Percentiles rank a stretch among this genome's conserved stretches.
These are phyloP conservation scores for Phtheirospermum japonicum DNA, from an alignment of 257 asterid species.

Conservation along the genomic window DNA sequence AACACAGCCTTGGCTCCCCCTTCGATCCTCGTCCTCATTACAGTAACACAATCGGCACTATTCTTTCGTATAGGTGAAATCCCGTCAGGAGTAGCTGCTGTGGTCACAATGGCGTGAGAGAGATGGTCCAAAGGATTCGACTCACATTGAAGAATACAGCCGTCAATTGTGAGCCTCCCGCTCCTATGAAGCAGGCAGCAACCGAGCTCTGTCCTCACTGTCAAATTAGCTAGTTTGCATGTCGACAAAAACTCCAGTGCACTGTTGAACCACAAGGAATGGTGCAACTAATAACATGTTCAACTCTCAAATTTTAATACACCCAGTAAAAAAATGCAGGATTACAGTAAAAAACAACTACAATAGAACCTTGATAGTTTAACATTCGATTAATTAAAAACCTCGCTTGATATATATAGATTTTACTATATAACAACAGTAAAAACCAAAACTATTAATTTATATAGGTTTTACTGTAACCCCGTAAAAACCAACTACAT, in stretches of 20 bases:
- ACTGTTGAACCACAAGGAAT: constrained; percentile 44
- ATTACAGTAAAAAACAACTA: too few species aligned
- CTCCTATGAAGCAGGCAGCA: constrained; percentile 96
- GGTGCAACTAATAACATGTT: constrained; percentile 19
- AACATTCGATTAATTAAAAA: too few species aligned
- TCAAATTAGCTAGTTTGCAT: constrained; percentile 87
- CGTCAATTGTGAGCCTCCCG: constrained; percentile 81
- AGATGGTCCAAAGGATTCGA: constrained; percentile 89
- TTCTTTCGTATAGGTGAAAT: constrained; percentile 39
- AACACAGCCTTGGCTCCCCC: constrained; percentile 98
- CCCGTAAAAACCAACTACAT: too few species aligned
- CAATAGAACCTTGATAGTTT: too few species aligned
- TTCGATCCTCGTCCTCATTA: constrained; percentile 71
- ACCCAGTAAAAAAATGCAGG: too few species aligned
- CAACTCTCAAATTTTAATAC: neutral
- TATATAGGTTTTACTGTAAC: too few species aligned
- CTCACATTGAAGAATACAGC: constrained; percentile 92
- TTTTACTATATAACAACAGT: too few species aligned
- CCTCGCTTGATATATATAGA: too few species aligned
- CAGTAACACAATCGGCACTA: constrained; percentile 55
- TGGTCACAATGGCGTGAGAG: constrained; percentile 90
- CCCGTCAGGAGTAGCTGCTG: constrained; percentile 36
- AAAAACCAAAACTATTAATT: too few species aligned
- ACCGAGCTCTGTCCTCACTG: constrained; percentile 92
- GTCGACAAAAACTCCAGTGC: constrained; percentile 85